A percentile compares a stretch with the other conserved stretches of the same genome.
These are phyloP conservation scores for Apiotrichum sp. DNA, from an alignment of 1,284 basidiomycete genomes.

Conservation along the genomic window DNA sequence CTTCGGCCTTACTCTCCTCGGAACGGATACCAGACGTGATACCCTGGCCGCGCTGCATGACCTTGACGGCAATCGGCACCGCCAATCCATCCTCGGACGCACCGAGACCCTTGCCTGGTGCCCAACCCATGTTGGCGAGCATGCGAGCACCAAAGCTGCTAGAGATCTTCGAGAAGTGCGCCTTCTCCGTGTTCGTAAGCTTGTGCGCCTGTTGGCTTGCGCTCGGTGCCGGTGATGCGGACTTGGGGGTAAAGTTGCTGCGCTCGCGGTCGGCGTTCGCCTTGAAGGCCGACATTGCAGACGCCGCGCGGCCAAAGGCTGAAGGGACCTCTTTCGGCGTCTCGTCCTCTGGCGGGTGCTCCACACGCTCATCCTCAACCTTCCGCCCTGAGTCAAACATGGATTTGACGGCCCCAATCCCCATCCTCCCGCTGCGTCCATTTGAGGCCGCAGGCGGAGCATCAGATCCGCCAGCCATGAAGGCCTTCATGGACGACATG, in stretches of 20 bases:
- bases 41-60: conserved; percentile 65
- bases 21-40: conserved; percentile 84
- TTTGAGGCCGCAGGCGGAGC: neutral
- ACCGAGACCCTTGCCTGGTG: conserved; percentile 74
- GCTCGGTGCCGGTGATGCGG: conserved; percentile 10
- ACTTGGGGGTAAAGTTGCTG: neutral
- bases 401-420: neutral
- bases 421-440: neutral
- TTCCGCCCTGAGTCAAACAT: conserved; percentile 1
- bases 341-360: neutral
- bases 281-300: conserved; percentile 22
- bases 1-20: conserved; percentile 78
- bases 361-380: conserved; percentile 1
- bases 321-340: conserved; percentile 5
- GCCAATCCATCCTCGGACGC: conserved; percentile 73
- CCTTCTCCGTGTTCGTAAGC: conserved; percentile 61
- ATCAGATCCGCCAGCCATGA: neutral
- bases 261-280: neutral
- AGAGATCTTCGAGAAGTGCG: conserved; percentile 72
- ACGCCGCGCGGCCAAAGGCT: conserved; percentile 24
- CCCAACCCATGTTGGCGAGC: conserved; percentile 93
- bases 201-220: conserved; percentile 38
- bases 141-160: conserved; percentile 75
- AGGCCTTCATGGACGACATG: conserved; percentile 46
- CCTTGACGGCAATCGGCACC: conserved; percentile 73